A percentile compares a stretch with the other conserved stretches of the same genome.
Evolutionary conservation across 768 basidiomycete species (phyloP).

Genomic region (Pleurotus pulmonarius): DNA sequence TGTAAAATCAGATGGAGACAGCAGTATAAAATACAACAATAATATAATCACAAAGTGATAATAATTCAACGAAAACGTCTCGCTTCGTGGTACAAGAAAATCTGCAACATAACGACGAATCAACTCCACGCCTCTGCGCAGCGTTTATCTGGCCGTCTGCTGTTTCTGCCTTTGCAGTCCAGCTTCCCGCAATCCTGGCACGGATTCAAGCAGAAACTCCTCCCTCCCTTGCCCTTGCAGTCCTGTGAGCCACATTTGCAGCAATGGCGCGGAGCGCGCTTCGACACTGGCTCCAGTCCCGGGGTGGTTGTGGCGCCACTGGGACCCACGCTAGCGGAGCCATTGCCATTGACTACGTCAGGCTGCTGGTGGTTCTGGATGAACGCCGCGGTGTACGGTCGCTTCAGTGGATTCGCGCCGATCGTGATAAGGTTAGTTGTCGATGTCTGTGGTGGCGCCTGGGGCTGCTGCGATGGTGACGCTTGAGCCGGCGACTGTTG

Average conservation of each 20-base stretch:
- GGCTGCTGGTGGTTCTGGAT: conserved; percentile 14
- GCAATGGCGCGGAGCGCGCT: conserved; percentile 70
- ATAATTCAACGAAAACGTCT: neutral
- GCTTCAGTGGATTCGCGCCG: conserved; percentile 5
- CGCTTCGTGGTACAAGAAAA: neutral
- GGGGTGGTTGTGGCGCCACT: conserved; percentile 14
- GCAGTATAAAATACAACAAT: too few relatives aligned
- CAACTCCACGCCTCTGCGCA: conserved; percentile 55
- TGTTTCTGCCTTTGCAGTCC: conserved; percentile 76
- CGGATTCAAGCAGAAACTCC: conserved; percentile 65
- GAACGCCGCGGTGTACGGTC: conserved; percentile 7
- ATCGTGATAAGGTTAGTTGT: conserved; percentile 1
- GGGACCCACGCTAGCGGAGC: conserved; percentile 3
- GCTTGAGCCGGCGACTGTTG: neutral
- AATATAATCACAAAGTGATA: neutral
- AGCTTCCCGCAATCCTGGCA: conserved; percentile 84
- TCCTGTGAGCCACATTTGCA: conserved; percentile 80
- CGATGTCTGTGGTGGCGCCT: conserved; percentile 8
- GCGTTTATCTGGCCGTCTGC: conserved; percentile 70
- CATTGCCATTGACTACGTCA: conserved; percentile 6
- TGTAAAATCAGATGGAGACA: too few relatives aligned
- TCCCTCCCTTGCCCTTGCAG: conserved; percentile 81
- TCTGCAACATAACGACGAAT: neutral
- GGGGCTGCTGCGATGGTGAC: conserved; percentile 11
- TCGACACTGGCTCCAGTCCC: conserved; percentile 35